These are phyloP conservation scores for Saccharomyces hybrid DNA, from an alignment of 1,139 yeast genomes.

Conservation along the genomic window DNA sequence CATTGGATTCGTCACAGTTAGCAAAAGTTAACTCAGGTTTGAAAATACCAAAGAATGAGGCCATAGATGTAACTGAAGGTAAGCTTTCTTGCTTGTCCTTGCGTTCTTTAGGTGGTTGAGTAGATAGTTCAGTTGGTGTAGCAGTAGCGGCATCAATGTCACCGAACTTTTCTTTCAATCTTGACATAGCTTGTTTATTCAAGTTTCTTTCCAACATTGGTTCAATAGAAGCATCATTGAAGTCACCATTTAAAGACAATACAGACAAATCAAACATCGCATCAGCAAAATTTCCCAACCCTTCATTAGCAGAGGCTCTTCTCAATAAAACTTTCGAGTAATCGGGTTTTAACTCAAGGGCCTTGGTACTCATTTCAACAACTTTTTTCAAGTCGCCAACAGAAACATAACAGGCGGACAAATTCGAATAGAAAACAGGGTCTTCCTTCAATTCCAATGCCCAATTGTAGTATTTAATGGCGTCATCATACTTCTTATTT, in stretches of 20 bases:
- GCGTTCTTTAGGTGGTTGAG: constrained; percentile 4
- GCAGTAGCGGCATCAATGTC: constrained; percentile 31
- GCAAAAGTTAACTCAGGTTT: constrained; percentile 30
- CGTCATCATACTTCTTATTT: constrained; percentile 57
- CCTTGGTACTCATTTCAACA: constrained; percentile 78
- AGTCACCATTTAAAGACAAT: constrained; percentile 66
- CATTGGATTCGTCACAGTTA: constrained; percentile 40
- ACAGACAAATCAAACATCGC: constrained; percentile 92
- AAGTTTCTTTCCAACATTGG: constrained; percentile 81
- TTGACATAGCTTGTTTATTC: constrained; percentile 61
- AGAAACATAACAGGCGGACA: constrained; percentile 92
- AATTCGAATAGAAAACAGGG: constrained; percentile 84
- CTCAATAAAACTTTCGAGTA: constrained; percentile 81
- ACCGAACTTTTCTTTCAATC: constrained; percentile 53
- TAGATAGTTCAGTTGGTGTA: not conserved
- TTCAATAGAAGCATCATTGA: constrained; percentile 71
- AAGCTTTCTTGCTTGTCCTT: constrained; percentile 37
- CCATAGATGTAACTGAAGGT: constrained; percentile 80
- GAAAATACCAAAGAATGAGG: constrained; percentile 72
- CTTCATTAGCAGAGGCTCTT: constrained; percentile 82
- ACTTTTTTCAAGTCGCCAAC: constrained; percentile 73
- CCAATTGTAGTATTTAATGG: constrained; percentile 66
- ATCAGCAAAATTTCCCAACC: constrained; percentile 65
- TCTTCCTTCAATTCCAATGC: constrained; percentile 72
- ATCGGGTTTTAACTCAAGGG: constrained; percentile 77